Conservation (phyloP, 2,329 filamentous ascomycete genomes). For the Neofusicoccum kwambonambiense region DNA sequence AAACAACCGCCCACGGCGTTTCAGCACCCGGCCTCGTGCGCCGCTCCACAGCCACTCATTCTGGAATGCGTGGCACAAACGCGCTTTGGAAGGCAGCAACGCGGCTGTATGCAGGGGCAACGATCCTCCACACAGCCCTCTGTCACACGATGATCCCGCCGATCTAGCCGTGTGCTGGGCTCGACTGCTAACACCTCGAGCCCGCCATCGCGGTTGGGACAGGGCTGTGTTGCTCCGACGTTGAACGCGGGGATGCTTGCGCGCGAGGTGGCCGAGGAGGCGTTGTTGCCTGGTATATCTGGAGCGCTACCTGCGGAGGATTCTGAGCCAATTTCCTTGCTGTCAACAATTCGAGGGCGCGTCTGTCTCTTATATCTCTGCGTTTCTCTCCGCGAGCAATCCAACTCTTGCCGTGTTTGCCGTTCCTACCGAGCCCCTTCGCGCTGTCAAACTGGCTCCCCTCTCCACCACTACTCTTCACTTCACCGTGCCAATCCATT, state of each 20-base stretch:
- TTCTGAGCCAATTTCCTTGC: not conserved
- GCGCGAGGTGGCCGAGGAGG: not conserved
- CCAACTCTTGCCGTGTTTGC: not conserved
- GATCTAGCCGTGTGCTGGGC: not conserved
- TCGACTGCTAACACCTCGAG: not conserved
- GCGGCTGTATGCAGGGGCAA: slow-evolving; percentile 8
- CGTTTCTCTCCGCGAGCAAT: not conserved
- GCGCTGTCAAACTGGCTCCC: not conserved
- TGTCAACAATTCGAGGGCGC: not conserved
- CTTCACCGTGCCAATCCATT: not conserved
- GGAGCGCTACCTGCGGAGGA: not conserved
- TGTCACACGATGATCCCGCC: not conserved
- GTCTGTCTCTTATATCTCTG: not conserved
- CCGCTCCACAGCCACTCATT: not conserved
- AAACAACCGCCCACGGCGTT: not conserved
- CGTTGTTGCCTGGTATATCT: not conserved
- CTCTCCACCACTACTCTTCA: not conserved
- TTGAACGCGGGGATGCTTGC: not conserved
- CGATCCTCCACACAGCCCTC: slow-evolving; percentile 1
- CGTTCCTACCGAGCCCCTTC: not conserved
- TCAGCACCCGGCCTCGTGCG: not conserved
- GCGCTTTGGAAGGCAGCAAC: not conserved
- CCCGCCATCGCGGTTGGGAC: not conserved
- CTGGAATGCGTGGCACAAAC: not conserved
- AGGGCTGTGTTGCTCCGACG: not conserved